Evolutionary conservation across 2,329 filamentous ascomycete species (phyloP), one percentile per base, ranked within the genome.

Genomic region (Elsinoe necatrix): DNA sequence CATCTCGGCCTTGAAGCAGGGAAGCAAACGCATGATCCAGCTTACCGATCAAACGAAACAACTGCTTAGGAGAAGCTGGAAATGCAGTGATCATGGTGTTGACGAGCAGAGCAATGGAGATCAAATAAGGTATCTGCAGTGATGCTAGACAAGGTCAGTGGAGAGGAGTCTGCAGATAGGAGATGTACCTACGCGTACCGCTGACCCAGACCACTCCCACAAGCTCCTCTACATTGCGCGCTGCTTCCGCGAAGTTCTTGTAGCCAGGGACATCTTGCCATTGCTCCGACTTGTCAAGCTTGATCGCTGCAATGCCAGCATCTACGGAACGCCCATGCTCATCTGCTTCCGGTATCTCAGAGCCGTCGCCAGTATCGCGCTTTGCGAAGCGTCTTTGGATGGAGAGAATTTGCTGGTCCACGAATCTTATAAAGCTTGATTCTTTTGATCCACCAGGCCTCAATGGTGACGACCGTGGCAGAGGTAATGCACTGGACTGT

Each of bases 161-260:
- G 12, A 31, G 14, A 27, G 20, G 6, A 8, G n/a, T 9, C 11
- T n/a, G 29, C 18, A 21, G 48, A 7, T 39, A 18, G 12, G 21
- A 16, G 47, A 16, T 25, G 9, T 20, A 27, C 87, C 68, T 76
- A 90, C 89, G 89, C 20, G 91, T 95, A 8, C 87, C 89, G 27
- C 85, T 89, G 20, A 89, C 80, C 92, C 92, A 97, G 4, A 95
- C 72, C 6, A 95, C 80, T 68, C 95, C 86, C 14, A 95, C 73
- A 11, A 95, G 68, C 4, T 78, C 77, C 57, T 91, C 86, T 0
- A 95, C 70, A 65, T 95, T 89, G 57, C 75, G 80, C 55, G 82
- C 88, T 3, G 89, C 80, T 65, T 91, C 85, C 51, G 74, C 76
- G 68, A 92, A 87, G 54, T 72, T 80, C 55, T 75, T 73, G 61